These are phyloP conservation scores for Jacaranda copaia DNA, from an alignment of 257 asterid genomes.

Conservation along the genomic window DNA sequence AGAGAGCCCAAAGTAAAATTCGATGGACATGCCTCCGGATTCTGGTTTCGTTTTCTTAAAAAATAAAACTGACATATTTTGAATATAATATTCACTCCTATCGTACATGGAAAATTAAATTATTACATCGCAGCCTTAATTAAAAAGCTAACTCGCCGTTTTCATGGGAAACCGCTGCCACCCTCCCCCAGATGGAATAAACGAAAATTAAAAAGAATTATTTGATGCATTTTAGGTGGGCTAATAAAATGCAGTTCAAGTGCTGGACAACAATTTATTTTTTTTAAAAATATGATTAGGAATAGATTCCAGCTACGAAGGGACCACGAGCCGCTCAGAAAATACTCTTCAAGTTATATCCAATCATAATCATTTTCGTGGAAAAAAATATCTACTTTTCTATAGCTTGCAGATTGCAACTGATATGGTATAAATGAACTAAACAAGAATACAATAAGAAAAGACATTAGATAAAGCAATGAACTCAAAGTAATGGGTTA, in stretches of 20 bases:
- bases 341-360: slow-evolving; percentile 15
- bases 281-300: neutral
- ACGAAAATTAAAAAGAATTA: neutral
- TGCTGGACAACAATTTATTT: neutral
- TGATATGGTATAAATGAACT: neutral
- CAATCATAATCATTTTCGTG: slow-evolving; percentile 10
- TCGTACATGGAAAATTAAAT: too few relatives aligned
- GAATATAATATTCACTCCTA: too few relatives aligned
- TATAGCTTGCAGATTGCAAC: neutral
- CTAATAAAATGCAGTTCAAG: neutral
- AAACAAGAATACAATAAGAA: neutral
- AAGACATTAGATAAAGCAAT: neutral
- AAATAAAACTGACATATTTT: too few relatives aligned
- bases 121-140: too few relatives aligned
- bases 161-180: too few relatives aligned
- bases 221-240: slow-evolving; percentile 5
- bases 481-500: too few relatives aligned
- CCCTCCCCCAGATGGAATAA: too few relatives aligned
- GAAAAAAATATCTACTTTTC: neutral
- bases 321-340: slow-evolving; percentile 32
- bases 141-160: too few relatives aligned
- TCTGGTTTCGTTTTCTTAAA: too few relatives aligned
- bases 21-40: too few relatives aligned
- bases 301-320: slow-evolving; percentile 28
- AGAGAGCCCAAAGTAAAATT: too few relatives aligned